Evolutionary conservation across 176 grass and related monocot genomes (phyloP).

Genomic region (Aegilops tauschii): DNA sequence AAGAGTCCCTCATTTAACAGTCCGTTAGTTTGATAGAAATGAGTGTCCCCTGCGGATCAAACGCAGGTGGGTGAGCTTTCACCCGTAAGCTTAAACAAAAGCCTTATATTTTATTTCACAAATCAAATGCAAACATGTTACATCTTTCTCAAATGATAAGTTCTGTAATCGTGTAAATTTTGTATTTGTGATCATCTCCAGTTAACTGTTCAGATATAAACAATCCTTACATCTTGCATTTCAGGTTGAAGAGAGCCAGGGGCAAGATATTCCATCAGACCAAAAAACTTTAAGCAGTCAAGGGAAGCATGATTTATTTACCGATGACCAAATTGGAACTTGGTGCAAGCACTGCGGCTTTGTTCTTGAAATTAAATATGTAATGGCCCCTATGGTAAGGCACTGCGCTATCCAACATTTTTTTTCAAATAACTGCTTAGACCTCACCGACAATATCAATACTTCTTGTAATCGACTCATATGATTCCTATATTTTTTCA

Average conservation of each 20-base stretch:
- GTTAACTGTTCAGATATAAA: conserved; percentile 8
- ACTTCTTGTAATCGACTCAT: conserved; percentile 4
- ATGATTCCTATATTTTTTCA: conserved; percentile 2
- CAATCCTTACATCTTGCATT: background rate
- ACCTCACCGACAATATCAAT: background rate
- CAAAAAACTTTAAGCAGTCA: conserved; percentile 25
- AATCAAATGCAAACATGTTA: background rate
- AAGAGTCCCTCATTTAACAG: too few relatives aligned
- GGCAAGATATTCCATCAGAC: background rate
- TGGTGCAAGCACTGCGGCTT: conserved; percentile 59
- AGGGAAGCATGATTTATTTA: conserved; percentile 62
- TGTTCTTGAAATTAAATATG: conserved; percentile 66
- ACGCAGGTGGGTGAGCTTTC: too few relatives aligned
- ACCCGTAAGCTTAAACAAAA: too few relatives aligned
- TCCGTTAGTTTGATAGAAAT: too few relatives aligned
- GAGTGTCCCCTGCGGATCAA: too few relatives aligned
- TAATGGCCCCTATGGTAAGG: conserved; percentile 66
- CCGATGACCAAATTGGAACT: conserved; percentile 70
- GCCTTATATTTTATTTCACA: background rate
- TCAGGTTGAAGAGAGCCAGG: conserved; percentile 13
- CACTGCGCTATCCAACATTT: background rate
- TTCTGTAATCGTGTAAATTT: background rate
- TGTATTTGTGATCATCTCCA: background rate
- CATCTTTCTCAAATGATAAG: background rate
- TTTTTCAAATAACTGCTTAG: background rate